Percentiles rank a stretch among this genome's conserved stretches.
Conservation (phyloP, 805 yeast species). For the Schizosaccharomyces octosporus region DNA sequence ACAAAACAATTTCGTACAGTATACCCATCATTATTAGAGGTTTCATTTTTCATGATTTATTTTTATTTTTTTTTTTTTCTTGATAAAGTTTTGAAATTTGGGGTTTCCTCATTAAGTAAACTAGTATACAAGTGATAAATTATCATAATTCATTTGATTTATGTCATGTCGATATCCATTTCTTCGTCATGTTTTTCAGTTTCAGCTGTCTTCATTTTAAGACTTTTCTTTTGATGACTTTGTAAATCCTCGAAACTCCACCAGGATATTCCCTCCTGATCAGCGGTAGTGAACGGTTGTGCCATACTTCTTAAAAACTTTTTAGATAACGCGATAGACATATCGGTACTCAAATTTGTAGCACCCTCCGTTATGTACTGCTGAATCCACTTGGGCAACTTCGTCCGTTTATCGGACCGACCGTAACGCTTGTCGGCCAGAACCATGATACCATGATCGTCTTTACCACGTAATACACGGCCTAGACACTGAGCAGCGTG, state of each 20-base stretch:
- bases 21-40: no score
- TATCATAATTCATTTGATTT: background rate
- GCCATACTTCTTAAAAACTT: conserved; percentile 82
- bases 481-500: conserved; percentile 98
- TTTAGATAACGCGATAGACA: conserved; percentile 88
- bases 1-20: no score
- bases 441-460: conserved; percentile 97
- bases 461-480: conserved; percentile 89
- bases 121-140: no score
- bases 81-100: no score
- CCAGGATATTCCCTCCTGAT: conserved; percentile 81
- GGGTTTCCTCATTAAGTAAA: no score
- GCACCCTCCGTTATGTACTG: conserved; percentile 85
- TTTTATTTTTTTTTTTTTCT: no score
- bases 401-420: conserved; percentile 46
- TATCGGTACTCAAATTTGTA: conserved; percentile 75
- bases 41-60: no score
- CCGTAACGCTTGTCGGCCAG: conserved; percentile 75
- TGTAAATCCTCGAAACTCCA: conserved; percentile 59
- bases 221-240: conserved; percentile 21
- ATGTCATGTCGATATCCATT: background rate
- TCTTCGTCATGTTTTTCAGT: background rate
- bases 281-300: conserved; percentile 71
- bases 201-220: background rate
- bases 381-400: conserved; percentile 90